Conservation (phyloP, 1,284 basidiomycete genomes). For the Megacollybia platyphylla region DNA sequence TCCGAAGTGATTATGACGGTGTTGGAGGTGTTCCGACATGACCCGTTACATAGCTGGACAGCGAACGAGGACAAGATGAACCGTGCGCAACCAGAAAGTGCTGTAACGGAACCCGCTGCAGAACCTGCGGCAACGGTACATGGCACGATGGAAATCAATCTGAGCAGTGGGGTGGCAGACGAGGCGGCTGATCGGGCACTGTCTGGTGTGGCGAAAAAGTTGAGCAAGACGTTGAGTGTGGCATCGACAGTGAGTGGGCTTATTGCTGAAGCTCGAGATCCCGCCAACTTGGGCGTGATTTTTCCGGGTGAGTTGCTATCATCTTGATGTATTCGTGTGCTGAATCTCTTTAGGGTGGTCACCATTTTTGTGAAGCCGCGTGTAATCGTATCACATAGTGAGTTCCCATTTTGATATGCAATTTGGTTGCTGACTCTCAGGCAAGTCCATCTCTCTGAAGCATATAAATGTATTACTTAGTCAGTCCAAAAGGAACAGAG, state of each 20-base stretch:
- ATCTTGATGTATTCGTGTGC: not conserved
- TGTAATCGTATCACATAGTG: not conserved
- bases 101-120: slow-evolving; percentile 1
- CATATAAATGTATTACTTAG: too few species aligned
- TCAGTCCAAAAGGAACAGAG: not conserved
- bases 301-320: slow-evolving; percentile 46
- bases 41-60: slow-evolving; percentile 87
- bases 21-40: slow-evolving; percentile 93
- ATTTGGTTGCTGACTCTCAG: not conserved
- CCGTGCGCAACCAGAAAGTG: slow-evolving; percentile 34
- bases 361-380: slow-evolving; percentile 8
- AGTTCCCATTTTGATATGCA: not conserved
- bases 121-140: not conserved
- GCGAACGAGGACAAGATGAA: slow-evolving; percentile 56
- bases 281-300: slow-evolving; percentile 66
- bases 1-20: slow-evolving; percentile 89
- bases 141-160: not conserved
- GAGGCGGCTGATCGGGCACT: slow-evolving; percentile 89
- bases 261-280: slow-evolving; percentile 80
- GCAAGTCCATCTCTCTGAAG: not conserved
- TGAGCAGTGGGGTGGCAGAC: slow-evolving; percentile 48
- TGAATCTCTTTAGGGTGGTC: slow-evolving; percentile 11
- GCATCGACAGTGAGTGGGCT: slow-evolving; percentile 92
- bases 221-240: slow-evolving; percentile 77
- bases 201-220: slow-evolving; percentile 64